Conservation (phyloP, 23 red algal genomes). For the Porphyridium purpureum region DNA sequence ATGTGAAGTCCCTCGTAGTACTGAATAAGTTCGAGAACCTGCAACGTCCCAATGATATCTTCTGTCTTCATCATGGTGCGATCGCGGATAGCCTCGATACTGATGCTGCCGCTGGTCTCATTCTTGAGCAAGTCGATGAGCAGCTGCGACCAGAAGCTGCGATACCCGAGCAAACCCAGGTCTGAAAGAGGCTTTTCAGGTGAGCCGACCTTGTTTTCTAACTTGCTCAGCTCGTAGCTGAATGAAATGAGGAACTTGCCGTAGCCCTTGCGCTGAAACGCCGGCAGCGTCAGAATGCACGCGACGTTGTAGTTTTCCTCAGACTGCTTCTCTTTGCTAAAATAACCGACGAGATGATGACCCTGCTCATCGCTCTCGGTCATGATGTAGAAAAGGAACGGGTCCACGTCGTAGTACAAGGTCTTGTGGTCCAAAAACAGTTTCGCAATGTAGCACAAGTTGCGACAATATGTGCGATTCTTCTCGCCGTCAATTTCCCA, state of each 20-base stretch:
- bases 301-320: constrained; percentile 99
- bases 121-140: constrained; percentile 77
- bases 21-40: constrained; percentile 83
- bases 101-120: constrained; percentile 21
- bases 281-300: constrained; percentile 90
- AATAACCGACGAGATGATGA: constrained; percentile 91
- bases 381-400: constrained; percentile 98
- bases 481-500: constrained; percentile 91
- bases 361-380: constrained; percentile 75
- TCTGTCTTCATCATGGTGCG: constrained; percentile 99
- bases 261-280: constrained; percentile 93
- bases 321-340: constrained; percentile 92
- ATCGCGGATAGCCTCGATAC: constrained; percentile 64
- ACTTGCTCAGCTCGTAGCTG: constrained; percentile 84
- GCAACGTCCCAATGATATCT: constrained; percentile 90
- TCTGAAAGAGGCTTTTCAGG: constrained; percentile 96
- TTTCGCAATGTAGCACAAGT: constrained; percentile 97
- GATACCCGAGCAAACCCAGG: constrained; percentile 86
- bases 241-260: constrained; percentile 98
- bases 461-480: constrained; percentile 88
- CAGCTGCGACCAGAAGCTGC: constrained; percentile 92
- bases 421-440: constrained; percentile 99
- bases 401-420: constrained; percentile 97
- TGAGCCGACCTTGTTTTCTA: constrained; percentile 71
- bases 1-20: constrained; percentile 99